A percentile compares a stretch with the other conserved stretches of the same genome.
These are phyloP conservation scores for Fusarium bactridioides DNA, from an alignment of 2,329 filamentous ascomycete species.

Conservation along the genomic window DNA sequence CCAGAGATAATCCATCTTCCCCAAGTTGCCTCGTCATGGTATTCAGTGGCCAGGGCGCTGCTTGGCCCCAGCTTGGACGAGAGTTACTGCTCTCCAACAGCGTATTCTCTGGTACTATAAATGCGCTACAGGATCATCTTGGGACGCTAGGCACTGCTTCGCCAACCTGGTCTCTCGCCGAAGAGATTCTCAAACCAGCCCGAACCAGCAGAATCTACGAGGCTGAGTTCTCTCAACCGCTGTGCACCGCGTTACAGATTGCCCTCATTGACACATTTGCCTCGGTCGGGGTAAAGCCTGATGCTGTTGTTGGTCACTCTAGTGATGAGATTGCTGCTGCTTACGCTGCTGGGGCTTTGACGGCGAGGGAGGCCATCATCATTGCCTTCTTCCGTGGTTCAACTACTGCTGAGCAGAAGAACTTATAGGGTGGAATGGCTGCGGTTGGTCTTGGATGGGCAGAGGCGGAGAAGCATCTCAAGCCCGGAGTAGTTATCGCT, in stretches of 20 bases:
- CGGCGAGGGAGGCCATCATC: slow-evolving; percentile 50
- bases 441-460: slow-evolving; percentile 48
- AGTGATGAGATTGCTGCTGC: slow-evolving; percentile 56
- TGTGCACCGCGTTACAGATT: slow-evolving; percentile 56
- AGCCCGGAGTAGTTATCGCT: slow-evolving; percentile 43
- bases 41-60: not conserved
- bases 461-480: slow-evolving; percentile 36
- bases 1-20: not conserved
- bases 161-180: not conserved
- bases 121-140: slow-evolving; percentile 6
- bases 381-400: slow-evolving; percentile 52
- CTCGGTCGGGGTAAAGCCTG: slow-evolving; percentile 44
- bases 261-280: slow-evolving; percentile 52
- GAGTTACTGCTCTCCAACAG: slow-evolving; percentile 13
- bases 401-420: not conserved
- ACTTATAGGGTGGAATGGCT: slow-evolving; percentile 48
- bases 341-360: slow-evolving; percentile 50
- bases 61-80: not conserved
- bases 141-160: not conserved
- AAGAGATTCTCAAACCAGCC: not conserved
- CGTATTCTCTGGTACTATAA: not conserved
- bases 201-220: not conserved
- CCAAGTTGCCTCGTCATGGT: not conserved
- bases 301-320: slow-evolving; percentile 53
- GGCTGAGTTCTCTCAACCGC: slow-evolving; percentile 46